Evolutionary conservation across 345 rosid species (phyloP).

Genomic region (Brassica carinata): DNA sequence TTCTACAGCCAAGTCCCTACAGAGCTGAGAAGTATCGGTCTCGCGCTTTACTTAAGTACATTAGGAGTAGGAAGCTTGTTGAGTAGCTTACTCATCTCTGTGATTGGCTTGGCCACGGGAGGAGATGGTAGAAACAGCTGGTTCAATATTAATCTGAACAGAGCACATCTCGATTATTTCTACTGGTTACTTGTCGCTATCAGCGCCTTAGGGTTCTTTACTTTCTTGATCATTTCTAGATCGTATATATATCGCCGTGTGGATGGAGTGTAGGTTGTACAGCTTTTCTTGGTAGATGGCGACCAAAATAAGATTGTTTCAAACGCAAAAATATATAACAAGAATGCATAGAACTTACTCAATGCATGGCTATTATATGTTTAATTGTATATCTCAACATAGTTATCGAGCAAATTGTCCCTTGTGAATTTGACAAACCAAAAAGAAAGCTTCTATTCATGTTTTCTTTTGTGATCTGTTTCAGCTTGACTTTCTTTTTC

Average conservation of each 20-base stretch:
- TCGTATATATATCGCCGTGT: constrained; percentile 31
- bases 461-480: too few species aligned
- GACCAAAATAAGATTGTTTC: too few species aligned
- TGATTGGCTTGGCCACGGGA: constrained; percentile 40
- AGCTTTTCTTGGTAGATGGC: background rate
- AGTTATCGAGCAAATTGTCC: too few species aligned
- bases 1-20: constrained; percentile 59
- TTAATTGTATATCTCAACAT: too few species aligned
- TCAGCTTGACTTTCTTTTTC: too few species aligned
- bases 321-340: too few species aligned
- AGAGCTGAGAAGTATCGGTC: constrained; percentile 57
- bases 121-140: constrained; percentile 46
- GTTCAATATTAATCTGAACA: constrained; percentile 50
- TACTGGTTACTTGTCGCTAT: constrained; percentile 47
- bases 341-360: too few species aligned
- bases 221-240: constrained; percentile 16
- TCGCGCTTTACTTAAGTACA: constrained; percentile 53
- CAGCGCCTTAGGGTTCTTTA: constrained; percentile 1
- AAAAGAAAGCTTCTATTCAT: too few species aligned
- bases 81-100: constrained; percentile 30
- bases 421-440: too few species aligned
- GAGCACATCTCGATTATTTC: constrained; percentile 59
- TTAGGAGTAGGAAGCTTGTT: constrained; percentile 53
- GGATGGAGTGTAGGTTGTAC: background rate
- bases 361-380: too few species aligned